Evolutionary conservation across 257 asterid genomes (phyloP).

Genomic region (Rehmannia glutinosa): DNA sequence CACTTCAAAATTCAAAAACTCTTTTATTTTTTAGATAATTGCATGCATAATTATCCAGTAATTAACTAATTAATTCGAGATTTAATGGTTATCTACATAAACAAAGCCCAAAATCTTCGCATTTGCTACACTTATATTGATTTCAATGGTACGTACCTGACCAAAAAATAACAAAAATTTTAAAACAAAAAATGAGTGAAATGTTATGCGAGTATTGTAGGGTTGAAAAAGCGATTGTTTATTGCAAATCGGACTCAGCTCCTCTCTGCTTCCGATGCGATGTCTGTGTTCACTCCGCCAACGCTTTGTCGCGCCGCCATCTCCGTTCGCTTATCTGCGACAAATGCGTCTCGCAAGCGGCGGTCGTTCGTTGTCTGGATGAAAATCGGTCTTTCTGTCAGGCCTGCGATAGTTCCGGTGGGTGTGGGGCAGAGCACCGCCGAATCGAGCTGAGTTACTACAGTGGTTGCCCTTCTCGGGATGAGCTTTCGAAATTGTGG

Average conservation of each 20-base stretch:
- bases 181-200: conserved; percentile 26
- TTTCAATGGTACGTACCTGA: background rate
- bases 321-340: conserved; percentile 55
- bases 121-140: no score
- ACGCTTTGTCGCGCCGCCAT: conserved; percentile 47
- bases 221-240: conserved; percentile 43
- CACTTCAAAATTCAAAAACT: no score
- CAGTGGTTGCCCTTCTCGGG: conserved; percentile 40
- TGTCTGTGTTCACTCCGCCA: conserved; percentile 52
- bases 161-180: background rate
- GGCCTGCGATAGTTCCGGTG: conserved; percentile 39
- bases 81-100: no score
- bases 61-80: no score
- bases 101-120: no score
- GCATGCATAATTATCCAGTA: no score
- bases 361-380: conserved; percentile 38
- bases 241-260: conserved; percentile 53
- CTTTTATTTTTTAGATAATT: no score
- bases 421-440: conserved; percentile 39
- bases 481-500: conserved; percentile 50
- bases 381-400: conserved; percentile 38
- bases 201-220: conserved; percentile 49
- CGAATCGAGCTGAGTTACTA: conserved; percentile 31
- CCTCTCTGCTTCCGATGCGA: conserved; percentile 61
- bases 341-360: conserved; percentile 41